A percentile compares a stretch with the other conserved stretches of the same genome.
Evolutionary conservation across 768 basidiomycete genomes (phyloP).

Genomic region (Auriscalpium orientale): DNA sequence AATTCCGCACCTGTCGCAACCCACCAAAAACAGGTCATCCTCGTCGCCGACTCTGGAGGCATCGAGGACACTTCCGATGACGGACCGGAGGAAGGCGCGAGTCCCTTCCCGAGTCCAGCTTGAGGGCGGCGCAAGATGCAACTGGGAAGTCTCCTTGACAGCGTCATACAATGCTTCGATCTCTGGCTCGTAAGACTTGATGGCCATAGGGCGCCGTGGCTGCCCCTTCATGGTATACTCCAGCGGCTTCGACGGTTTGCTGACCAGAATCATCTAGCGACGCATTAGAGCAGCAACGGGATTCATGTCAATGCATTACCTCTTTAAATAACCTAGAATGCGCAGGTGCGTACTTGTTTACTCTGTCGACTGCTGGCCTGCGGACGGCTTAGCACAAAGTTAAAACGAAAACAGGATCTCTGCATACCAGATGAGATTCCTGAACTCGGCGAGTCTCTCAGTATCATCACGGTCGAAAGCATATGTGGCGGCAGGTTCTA

Average conservation of each 20-base stretch:
- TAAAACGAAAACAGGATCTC: too few relatives aligned
- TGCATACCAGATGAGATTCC: slow-evolving; percentile 29
- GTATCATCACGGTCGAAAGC: slow-evolving; percentile 27
- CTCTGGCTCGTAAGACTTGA: slow-evolving; percentile 17
- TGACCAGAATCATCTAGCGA: slow-evolving; percentile 27
- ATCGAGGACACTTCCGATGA: slow-evolving; percentile 12
- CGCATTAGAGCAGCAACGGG: neutral
- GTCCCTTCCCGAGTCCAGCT: slow-evolving; percentile 9
- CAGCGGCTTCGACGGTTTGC: slow-evolving; percentile 24
- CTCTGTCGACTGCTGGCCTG: slow-evolving; percentile 17
- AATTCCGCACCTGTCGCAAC: slow-evolving; percentile 15
- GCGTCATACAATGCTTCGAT: slow-evolving; percentile 12
- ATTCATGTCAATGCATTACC: neutral
- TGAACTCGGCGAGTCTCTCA: slow-evolving; percentile 23
- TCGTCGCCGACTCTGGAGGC: slow-evolving; percentile 3
- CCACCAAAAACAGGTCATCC: slow-evolving; percentile 17
- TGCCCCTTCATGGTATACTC: slow-evolving; percentile 26
- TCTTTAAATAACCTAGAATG: slow-evolving; percentile 20
- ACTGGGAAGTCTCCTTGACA: slow-evolving; percentile 15
- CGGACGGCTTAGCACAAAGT: too few relatives aligned
- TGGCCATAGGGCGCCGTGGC: slow-evolving; percentile 19
- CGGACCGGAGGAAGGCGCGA: slow-evolving; percentile 8
- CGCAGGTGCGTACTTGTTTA: slow-evolving; percentile 17
- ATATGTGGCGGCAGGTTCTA: slow-evolving; percentile 26
- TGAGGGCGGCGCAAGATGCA: slow-evolving; percentile 7